Conservation (phyloP, 1,139 yeast species). For the Nakaseomyces nivariensis region DNA sequence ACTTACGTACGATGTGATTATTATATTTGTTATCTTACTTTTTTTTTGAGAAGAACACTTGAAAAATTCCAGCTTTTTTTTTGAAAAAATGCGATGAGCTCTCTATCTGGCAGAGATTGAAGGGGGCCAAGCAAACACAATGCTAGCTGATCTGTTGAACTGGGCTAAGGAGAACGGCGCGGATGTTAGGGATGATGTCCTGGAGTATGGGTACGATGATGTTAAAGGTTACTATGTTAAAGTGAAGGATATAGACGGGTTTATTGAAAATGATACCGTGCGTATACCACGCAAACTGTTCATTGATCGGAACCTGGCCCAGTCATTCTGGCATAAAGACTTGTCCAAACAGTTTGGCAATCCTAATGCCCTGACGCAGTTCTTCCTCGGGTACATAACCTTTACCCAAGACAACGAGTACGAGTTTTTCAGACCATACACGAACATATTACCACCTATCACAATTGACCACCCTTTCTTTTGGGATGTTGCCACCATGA, state of each 20-base stretch:
- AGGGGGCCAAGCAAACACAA: too few species aligned
- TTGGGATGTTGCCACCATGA: constrained; percentile 47
- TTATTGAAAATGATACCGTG: background rate
- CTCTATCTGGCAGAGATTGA: too few species aligned
- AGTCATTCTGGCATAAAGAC: background rate
- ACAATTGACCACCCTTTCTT: constrained; percentile 45
- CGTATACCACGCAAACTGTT: background rate
- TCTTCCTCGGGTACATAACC: constrained; percentile 38
- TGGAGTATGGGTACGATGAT: background rate
- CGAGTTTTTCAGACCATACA: constrained; percentile 38
- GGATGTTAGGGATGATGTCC: background rate
- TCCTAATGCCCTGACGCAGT: constrained; percentile 39
- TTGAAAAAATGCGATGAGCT: background rate
- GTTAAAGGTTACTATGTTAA: background rate
- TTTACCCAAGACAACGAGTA: constrained; percentile 19
- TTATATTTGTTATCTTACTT: too few species aligned
- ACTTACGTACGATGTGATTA: too few species aligned
- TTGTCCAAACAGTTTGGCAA: constrained; percentile 6
- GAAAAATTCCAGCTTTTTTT: too few species aligned
- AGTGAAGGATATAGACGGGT: background rate
- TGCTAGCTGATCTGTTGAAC: background rate
- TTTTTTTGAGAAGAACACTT: too few species aligned
- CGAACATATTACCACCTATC: constrained; percentile 46
- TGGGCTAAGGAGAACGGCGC: constrained; percentile 2
- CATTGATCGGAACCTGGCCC: background rate